These are phyloP conservation scores for Emydomyces testavorans DNA, from an alignment of 2,329 filamentous ascomycete genomes.

Conservation along the genomic window DNA sequence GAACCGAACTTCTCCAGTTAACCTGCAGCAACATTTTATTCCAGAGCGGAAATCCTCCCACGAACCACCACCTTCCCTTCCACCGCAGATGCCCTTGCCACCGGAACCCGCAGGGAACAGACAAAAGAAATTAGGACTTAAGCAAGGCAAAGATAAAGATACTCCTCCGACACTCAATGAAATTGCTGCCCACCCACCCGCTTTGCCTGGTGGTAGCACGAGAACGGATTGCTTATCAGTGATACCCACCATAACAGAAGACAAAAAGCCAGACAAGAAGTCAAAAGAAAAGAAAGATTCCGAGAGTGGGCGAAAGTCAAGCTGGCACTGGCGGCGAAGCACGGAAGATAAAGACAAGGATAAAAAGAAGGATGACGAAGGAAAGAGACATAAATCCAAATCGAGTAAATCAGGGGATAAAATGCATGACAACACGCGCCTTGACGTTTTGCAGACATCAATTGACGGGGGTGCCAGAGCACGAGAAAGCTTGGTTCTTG, in stretches of 20 bases:
- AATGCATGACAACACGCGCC: conserved; percentile 62
- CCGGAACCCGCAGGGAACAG: conserved; percentile 21
- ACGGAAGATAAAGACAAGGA: conserved; percentile 56
- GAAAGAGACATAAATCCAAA: conserved; percentile 57
- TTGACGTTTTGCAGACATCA: conserved; percentile 78
- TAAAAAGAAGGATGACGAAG: conserved; percentile 42
- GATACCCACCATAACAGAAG: conserved; percentile 64
- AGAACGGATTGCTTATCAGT: conserved; percentile 69
- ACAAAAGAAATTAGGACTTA: conserved; percentile 27
- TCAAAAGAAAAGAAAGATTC: conserved; percentile 58
- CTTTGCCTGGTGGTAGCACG: conserved; percentile 56
- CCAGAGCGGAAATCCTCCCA: conserved; percentile 44
- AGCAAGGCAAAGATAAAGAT: conserved; percentile 31
- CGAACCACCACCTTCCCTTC: conserved; percentile 38
- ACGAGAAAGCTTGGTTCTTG: conserved; percentile 72
- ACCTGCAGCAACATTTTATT: conserved; percentile 26
- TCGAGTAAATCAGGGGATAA: conserved; percentile 42
- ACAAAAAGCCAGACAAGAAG: conserved; percentile 60
- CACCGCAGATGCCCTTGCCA: conserved; percentile 30
- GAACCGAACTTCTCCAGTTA: conserved; percentile 20
- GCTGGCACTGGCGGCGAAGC: conserved; percentile 64
- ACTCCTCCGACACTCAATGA: conserved; percentile 48
- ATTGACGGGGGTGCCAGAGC: conserved; percentile 50
- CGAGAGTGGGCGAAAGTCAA: conserved; percentile 61
- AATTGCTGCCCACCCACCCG: conserved; percentile 53